These are phyloP conservation scores for Leucosporidium yakuticum DNA, from an alignment of 768 basidiomycete species.

Conservation along the genomic window DNA sequence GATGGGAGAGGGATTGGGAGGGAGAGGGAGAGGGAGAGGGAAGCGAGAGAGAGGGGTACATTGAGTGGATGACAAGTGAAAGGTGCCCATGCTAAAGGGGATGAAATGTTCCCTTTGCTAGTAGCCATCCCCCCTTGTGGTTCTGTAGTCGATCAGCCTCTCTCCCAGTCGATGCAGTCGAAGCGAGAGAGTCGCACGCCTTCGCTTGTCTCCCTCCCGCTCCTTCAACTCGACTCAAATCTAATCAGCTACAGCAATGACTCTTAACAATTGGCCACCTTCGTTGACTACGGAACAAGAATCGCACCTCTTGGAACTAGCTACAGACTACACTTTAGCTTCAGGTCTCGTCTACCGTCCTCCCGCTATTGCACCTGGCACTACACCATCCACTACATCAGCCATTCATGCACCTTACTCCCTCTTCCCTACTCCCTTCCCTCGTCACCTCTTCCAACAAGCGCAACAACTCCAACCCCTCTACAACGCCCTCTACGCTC, in stretches of 20 bases:
- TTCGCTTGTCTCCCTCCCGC: too few relatives aligned
- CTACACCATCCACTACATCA: slow-evolving; percentile 53
- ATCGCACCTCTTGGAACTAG: slow-evolving; percentile 12
- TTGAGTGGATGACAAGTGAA: neutral
- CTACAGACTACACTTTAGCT: slow-evolving; percentile 72
- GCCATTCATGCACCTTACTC: slow-evolving; percentile 86
- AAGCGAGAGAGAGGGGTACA: slow-evolving; percentile 4
- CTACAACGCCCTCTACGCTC: slow-evolving; percentile 81
- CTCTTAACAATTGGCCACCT: slow-evolving; percentile 11
- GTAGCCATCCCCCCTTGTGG: too few relatives aligned
- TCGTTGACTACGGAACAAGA: neutral
- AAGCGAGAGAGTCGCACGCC: too few relatives aligned
- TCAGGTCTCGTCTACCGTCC: slow-evolving; percentile 81
- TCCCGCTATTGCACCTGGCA: slow-evolving; percentile 42
- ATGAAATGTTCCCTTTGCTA: neutral
- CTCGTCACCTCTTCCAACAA: slow-evolving; percentile 60
- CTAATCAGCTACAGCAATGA: neutral
- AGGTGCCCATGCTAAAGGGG: neutral
- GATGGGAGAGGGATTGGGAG: too few relatives aligned
- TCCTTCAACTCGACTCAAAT: neutral
- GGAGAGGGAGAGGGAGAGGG: slow-evolving; percentile 1
- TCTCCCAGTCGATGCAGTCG: too few relatives aligned
- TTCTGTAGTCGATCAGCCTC: too few relatives aligned
- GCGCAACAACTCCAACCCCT: slow-evolving; percentile 63
- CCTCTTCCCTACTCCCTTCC: slow-evolving; percentile 80